Evolutionary conservation across 2,329 filamentous ascomycete genomes (phyloP).

Genomic region (Ophiobolus disseminans): DNA sequence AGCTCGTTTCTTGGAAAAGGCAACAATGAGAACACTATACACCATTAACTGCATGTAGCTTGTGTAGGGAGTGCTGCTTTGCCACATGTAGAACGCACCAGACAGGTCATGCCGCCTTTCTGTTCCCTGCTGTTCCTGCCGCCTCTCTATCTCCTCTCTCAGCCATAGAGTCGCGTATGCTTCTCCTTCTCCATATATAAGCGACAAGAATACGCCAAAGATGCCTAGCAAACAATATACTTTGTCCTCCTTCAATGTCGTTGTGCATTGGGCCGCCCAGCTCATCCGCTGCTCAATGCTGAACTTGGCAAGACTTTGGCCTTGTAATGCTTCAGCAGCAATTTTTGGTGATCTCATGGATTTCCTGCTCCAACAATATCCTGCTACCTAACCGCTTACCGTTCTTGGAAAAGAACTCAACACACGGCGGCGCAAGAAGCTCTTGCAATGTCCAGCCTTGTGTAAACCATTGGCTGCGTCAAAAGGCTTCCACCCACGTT

Average conservation of each 20-base stretch:
- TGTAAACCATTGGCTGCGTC: slow-evolving; percentile 13
- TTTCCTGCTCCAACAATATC: slow-evolving; percentile 13
- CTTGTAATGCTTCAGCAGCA: slow-evolving; percentile 9
- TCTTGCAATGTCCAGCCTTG: no score
- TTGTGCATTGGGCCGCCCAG: slow-evolving; percentile 31
- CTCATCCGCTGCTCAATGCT: slow-evolving; percentile 29
- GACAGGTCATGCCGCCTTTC: slow-evolving; percentile 1
- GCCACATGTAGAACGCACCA: not conserved
- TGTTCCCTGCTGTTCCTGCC: slow-evolving; percentile 14
- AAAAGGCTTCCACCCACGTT: slow-evolving; percentile 12
- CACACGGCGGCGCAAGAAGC: slow-evolving; percentile 14
- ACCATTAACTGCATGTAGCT: slow-evolving; percentile 10
- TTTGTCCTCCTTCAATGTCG: slow-evolving; percentile 28
- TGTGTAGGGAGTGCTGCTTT: not conserved
- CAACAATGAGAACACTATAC: slow-evolving; percentile 15
- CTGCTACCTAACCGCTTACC: slow-evolving; percentile 18
- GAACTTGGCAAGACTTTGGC: slow-evolving; percentile 14
- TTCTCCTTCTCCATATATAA: slow-evolving; percentile 21
- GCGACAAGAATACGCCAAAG: slow-evolving; percentile 27
- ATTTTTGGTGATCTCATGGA: slow-evolving; percentile 24
- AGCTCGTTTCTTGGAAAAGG: slow-evolving; percentile 20
- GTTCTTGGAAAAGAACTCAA: slow-evolving; percentile 25
- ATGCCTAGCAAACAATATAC: slow-evolving; percentile 33
- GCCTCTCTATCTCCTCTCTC: slow-evolving; percentile 19
- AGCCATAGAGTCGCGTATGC: slow-evolving; percentile 20